Conservation (phyloP, 2,329 filamentous ascomycete species). For the Fusarium phyllophilum region DNA sequence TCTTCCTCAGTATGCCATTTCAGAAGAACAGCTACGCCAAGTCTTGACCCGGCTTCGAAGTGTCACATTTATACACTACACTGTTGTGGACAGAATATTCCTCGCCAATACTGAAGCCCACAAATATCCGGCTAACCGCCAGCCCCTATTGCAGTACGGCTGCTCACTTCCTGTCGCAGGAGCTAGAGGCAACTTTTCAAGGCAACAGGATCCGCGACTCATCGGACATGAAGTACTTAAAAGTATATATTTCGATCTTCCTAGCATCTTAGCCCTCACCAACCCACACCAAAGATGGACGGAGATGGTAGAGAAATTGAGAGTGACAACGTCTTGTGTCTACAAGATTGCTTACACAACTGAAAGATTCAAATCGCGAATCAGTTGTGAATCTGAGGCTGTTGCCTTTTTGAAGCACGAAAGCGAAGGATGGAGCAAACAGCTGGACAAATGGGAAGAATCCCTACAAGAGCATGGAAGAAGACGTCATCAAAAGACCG, state of each 20-base stretch:
- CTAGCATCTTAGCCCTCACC: too few relatives aligned
- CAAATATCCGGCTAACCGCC: neutral
- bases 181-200: neutral
- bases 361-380: accelerated
- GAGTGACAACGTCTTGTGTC: neutral
- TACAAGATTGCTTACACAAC: neutral
- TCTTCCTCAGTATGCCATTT: accelerated
- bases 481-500: neutral
- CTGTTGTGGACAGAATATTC: neutral
- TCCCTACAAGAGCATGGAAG: too few relatives aligned
- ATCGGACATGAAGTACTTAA: neutral
- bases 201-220: neutral
- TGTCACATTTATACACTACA: neutral
- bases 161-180: neutral
- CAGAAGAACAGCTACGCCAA: neutral
- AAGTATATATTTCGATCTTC: neutral
- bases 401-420: accelerated
- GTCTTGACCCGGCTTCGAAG: neutral
- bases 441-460: neutral
- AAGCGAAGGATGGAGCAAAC: neutral
- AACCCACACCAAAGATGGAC: neutral
- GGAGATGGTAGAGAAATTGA: neutral
- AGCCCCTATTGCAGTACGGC: neutral
- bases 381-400: neutral
- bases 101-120: too few relatives aligned